A percentile compares a stretch with the other conserved stretches of the same genome.
phyloP scores from a whole-genome alignment of 2,329 filamentous ascomycete genomes.

The Tolypocladium inflatum region DNA sequence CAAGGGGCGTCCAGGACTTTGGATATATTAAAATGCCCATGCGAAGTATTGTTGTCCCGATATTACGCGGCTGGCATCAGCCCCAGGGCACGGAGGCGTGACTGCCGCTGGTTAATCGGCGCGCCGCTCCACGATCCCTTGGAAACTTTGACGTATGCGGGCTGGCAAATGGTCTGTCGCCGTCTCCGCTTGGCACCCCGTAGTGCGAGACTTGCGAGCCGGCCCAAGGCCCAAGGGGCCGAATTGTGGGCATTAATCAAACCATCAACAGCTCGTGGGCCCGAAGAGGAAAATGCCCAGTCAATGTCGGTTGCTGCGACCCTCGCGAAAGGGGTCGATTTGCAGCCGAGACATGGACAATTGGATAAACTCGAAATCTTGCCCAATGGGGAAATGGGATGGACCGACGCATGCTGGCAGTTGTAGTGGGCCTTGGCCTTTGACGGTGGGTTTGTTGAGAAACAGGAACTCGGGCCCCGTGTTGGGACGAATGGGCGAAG shows the following conservation, averaged over 20 bases:
- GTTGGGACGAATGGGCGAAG: neutral
- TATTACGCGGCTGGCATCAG: neutral
- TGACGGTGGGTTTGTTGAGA: neutral
- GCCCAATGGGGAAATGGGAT: neutral
- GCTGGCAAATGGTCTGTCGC: neutral
- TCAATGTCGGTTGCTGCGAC: neutral
- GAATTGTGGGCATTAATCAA: conserved; percentile 6
- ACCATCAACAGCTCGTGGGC: neutral
- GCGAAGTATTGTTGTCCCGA: neutral
- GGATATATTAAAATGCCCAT: neutral
- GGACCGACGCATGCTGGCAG: neutral
- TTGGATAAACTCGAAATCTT: neutral
- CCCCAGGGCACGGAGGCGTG: neutral
- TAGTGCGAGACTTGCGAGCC: neutral
- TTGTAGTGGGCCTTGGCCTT: neutral
- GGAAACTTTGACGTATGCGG: conserved; percentile 4
- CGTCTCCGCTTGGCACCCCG: neutral
- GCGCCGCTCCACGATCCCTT: conserved; percentile 1
- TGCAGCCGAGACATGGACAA: conserved; percentile 2
- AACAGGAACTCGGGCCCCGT: neutral
- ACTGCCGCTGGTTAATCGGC: neutral
- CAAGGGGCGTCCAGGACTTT: neutral
- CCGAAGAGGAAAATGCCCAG: neutral
- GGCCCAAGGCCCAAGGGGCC: neutral
- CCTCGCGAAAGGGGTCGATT: neutral